Evolutionary conservation across 495 filamentous ascomycete genomes (phyloP).

Genomic region (Symbiotaphrina buchneri): DNA sequence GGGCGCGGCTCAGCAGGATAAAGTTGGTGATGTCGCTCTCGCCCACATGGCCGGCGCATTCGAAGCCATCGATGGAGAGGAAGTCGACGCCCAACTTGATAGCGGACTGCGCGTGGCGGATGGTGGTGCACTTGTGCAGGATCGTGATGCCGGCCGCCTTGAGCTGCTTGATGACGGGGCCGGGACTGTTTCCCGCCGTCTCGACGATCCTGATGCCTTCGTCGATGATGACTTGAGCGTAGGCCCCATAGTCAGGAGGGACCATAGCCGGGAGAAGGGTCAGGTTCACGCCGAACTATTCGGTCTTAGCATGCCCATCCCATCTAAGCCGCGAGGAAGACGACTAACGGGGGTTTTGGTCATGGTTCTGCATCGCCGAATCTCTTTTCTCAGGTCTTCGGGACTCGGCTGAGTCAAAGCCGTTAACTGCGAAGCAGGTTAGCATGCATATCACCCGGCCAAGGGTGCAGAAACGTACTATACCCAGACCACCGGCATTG

Average conservation of each 20-base stretch:
- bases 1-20: conserved; percentile 67
- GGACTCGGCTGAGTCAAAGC: conserved; percentile 88
- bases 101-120: conserved; percentile 78
- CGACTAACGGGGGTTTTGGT: conserved; percentile 40
- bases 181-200: conserved; percentile 88
- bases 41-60: conserved; percentile 91
- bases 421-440: conserved; percentile 28
- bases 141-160: conserved; percentile 61
- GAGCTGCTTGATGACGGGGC: conserved; percentile 71
- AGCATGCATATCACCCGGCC: conserved; percentile 1
- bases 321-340: no score
- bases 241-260: conserved; percentile 79
- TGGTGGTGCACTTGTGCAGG: conserved; percentile 95
- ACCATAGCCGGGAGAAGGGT: conserved; percentile 80
- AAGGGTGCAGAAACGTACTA: conserved; percentile 22
- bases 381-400: conserved; percentile 84
- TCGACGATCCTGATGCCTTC: conserved; percentile 89
- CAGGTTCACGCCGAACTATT: conserved; percentile 81
- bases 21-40: conserved; percentile 97
- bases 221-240: conserved; percentile 81
- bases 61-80: conserved; percentile 88
- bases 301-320: no score
- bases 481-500: conserved; percentile 85
- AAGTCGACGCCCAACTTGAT: conserved; percentile 94
- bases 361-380: conserved; percentile 63